These are phyloP conservation scores for Mycena galericulata DNA, from an alignment of 768 basidiomycete species.

Conservation along the genomic window DNA sequence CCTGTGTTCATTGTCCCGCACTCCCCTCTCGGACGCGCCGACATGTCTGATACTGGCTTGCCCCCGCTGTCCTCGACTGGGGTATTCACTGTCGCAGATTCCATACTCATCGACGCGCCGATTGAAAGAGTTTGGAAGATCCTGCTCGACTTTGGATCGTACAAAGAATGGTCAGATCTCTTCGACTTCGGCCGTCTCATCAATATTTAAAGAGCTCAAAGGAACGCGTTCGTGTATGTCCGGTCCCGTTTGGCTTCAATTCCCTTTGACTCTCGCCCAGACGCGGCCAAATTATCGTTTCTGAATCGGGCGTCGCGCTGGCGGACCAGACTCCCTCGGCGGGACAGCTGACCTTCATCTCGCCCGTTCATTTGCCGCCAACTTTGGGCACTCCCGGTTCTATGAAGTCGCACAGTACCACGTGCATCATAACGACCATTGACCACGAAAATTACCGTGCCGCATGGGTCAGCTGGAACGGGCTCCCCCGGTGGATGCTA, in stretches of 20 bases:
- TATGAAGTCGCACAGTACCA: constrained; percentile 4
- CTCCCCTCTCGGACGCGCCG: background rate
- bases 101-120: constrained; percentile 70
- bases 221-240: constrained; percentile 31
- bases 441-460: constrained; percentile 67
- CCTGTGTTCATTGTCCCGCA: too few species aligned
- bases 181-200: background rate
- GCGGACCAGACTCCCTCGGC: constrained; percentile 11
- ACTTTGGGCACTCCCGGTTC: constrained; percentile 21
- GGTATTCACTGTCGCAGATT: constrained; percentile 62
- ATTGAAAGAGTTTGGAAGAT: constrained; percentile 70
- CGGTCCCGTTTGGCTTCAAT: background rate
- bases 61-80: constrained; percentile 53
- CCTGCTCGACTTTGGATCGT: constrained; percentile 70
- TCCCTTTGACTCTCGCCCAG: background rate
- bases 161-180: constrained; percentile 67
- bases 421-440: constrained; percentile 56
- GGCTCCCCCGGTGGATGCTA: constrained; percentile 16
- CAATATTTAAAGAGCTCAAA: constrained; percentile 9
- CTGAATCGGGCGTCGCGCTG: background rate
- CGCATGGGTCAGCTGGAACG: constrained; percentile 57
- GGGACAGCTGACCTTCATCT: background rate
- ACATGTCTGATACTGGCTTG: constrained; percentile 31
- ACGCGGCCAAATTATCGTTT: constrained; percentile 21
- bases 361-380: constrained; percentile 24